These are phyloP conservation scores for Rhizopus arrhizus DNA, from an alignment of 371 early-diverging fungal species.

Conservation along the genomic window DNA sequence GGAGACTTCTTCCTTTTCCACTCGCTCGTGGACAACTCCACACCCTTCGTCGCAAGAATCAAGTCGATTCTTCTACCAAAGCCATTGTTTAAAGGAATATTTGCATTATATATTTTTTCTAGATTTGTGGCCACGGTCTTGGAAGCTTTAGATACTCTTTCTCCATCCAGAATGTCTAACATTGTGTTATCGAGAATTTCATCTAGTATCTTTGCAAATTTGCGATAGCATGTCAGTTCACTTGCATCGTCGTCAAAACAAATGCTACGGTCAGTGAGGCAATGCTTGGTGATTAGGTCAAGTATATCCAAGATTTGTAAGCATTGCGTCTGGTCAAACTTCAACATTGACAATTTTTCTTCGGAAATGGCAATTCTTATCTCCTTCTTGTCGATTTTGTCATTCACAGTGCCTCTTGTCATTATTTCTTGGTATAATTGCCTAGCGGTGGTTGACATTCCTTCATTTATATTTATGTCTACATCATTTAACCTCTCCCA, in stretches of 20 bases:
- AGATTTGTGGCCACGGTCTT: slow-evolving; percentile 11
- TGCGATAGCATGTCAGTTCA: slow-evolving; percentile 24
- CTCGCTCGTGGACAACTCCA: slow-evolving; percentile 22
- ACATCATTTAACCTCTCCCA: slow-evolving; percentile 20
- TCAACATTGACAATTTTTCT: slow-evolving; percentile 18
- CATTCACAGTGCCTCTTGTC: slow-evolving; percentile 18
- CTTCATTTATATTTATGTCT: slow-evolving; percentile 18
- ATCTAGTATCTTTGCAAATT: slow-evolving; percentile 25
- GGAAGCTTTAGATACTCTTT: slow-evolving; percentile 12
- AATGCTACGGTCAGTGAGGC: slow-evolving; percentile 17
- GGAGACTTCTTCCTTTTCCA: slow-evolving; percentile 20
- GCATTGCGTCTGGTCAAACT: slow-evolving; percentile 19
- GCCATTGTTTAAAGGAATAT: slow-evolving; percentile 14
- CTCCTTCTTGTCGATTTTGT: slow-evolving; percentile 19
- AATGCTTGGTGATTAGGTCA: slow-evolving; percentile 13
- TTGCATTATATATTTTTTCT: slow-evolving; percentile 16
- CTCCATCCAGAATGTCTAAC: slow-evolving; percentile 22
- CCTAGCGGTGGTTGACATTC: slow-evolving; percentile 17
- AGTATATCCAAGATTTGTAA: slow-evolving; percentile 24
- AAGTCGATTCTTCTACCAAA: slow-evolving; percentile 28
- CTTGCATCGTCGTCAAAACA: slow-evolving; percentile 16
- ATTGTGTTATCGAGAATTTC: slow-evolving; percentile 17
- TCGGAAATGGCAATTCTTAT: slow-evolving; percentile 19
- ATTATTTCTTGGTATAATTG: slow-evolving; percentile 22
- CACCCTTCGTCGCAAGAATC: slow-evolving; percentile 19